phyloP scores from a whole-genome alignment of 2,329 filamentous ascomycete genomes.

The Karstenula rhodostoma region DNA sequence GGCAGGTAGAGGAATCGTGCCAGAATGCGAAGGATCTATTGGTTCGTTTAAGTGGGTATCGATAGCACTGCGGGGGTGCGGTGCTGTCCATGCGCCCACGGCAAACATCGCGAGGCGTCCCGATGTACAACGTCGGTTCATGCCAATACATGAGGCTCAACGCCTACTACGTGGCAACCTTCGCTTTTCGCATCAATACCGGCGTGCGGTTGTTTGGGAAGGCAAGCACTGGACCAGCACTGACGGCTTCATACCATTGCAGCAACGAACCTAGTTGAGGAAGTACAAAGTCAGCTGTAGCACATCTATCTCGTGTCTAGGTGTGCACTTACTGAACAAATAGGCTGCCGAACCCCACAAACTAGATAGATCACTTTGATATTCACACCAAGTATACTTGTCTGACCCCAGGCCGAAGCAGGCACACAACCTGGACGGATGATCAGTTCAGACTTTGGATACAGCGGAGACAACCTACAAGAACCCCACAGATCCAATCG shows the following conservation, averaged over 20 bases:
- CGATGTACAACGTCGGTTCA: neutral
- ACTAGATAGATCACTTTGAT: slow-evolving; percentile 12
- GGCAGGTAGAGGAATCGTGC: neutral
- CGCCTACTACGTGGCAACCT: neutral
- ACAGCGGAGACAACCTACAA: neutral
- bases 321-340: slow-evolving; percentile 1
- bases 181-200: slow-evolving; percentile 7
- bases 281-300: neutral
- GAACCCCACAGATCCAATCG: slow-evolving; percentile 10
- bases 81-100: neutral
- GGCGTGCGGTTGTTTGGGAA: slow-evolving; percentile 13
- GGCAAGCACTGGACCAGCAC: slow-evolving; percentile 9
- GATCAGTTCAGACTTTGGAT: neutral
- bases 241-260: slow-evolving; percentile 11
- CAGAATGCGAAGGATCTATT: neutral
- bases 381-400: slow-evolving; percentile 10
- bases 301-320: neutral
- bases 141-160: neutral
- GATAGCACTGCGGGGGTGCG: neutral
- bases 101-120: neutral
- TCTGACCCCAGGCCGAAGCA: slow-evolving; percentile 12
- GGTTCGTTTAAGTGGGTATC: neutral
- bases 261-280: neutral
- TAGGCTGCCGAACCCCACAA: slow-evolving; percentile 8
- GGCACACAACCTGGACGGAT: neutral